phyloP scores from a whole-genome alignment of 306 rosid genomes.

The Alnus glutinosa region DNA sequence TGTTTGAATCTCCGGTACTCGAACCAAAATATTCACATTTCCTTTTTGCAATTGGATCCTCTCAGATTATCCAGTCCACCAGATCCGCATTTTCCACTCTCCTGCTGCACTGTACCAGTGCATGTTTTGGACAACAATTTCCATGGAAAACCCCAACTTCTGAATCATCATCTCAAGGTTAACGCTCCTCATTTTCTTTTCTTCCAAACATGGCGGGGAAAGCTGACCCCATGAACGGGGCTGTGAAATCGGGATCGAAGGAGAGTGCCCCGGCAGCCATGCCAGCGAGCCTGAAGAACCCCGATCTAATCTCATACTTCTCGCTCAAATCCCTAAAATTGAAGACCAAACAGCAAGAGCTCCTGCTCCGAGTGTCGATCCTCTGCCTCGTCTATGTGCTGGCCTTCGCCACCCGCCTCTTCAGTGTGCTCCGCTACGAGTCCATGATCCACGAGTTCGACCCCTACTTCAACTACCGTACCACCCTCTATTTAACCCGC shows the following conservation, averaged over 20 bases:
- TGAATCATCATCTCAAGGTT: neutral
- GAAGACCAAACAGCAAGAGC: constrained; percentile 95
- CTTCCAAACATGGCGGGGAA: constrained; percentile 43
- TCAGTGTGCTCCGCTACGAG: constrained; percentile 93
- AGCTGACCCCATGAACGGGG: constrained; percentile 34
- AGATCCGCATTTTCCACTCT: too few species aligned
- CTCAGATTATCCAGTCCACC: too few species aligned
- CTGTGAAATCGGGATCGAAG: constrained; percentile 31
- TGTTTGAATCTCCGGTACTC: too few species aligned
- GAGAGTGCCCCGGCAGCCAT: constrained; percentile 17
- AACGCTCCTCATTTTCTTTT: neutral
- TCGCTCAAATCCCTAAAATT: constrained; percentile 65
- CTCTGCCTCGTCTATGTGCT: constrained; percentile 70
- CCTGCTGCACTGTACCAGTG: neutral
- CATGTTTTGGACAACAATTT: constrained; percentile 9
- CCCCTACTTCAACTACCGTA: constrained; percentile 96
- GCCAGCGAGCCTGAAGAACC: constrained; percentile 24
- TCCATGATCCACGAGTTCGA: constrained; percentile 99
- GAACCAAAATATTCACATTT: too few species aligned
- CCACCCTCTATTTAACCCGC: constrained; percentile 73
- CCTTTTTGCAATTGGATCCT: too few species aligned
- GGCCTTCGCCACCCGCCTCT: constrained; percentile 93
- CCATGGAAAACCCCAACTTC: constrained; percentile 28
- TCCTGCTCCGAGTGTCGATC: constrained; percentile 75
- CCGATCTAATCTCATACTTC: constrained; percentile 45